A percentile compares a stretch with the other conserved stretches of the same genome.
Evolutionary conservation across 2,329 filamentous ascomycete genomes (phyloP).

Genomic region (Xylariaceae sp.): DNA sequence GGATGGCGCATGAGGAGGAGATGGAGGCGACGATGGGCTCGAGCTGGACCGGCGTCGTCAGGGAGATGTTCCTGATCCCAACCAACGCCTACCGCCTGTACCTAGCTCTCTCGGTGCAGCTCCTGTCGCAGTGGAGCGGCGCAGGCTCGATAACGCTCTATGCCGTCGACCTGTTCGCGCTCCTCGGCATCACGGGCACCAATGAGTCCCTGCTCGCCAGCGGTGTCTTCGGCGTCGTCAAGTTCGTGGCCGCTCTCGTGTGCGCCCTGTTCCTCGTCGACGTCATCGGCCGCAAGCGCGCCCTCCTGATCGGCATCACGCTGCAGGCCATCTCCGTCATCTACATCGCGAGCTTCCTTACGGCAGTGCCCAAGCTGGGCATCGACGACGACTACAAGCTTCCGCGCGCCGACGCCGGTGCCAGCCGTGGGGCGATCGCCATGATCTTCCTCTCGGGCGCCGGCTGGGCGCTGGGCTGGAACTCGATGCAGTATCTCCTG

Average conservation of each 20-base stretch:
- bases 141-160: constrained; percentile 73
- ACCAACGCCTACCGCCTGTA: constrained; percentile 70
- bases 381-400: constrained; percentile 44
- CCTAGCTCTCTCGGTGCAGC: constrained; percentile 61
- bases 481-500: constrained; percentile 72
- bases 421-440: constrained; percentile 62
- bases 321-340: constrained; percentile 57
- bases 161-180: constrained; percentile 64
- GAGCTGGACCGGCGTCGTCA: constrained; percentile 58
- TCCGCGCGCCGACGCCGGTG: constrained; percentile 42
- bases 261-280: constrained; percentile 78
- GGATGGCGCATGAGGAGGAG: constrained; percentile 61
- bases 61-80: constrained; percentile 62
- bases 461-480: constrained; percentile 69
- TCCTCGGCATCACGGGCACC: constrained; percentile 64
- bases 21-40: constrained; percentile 64
- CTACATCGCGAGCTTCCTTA: constrained; percentile 58
- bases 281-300: constrained; percentile 68
- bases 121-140: constrained; percentile 69
- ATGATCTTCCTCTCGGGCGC: constrained; percentile 68
- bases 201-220: constrained; percentile 68
- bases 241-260: constrained; percentile 59
- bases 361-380: constrained; percentile 54
- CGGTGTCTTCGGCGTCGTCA: constrained; percentile 70
- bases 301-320: constrained; percentile 54